phyloP scores from a whole-genome alignment of 257 asterid species.

The Ligustrum vulgare region DNA sequence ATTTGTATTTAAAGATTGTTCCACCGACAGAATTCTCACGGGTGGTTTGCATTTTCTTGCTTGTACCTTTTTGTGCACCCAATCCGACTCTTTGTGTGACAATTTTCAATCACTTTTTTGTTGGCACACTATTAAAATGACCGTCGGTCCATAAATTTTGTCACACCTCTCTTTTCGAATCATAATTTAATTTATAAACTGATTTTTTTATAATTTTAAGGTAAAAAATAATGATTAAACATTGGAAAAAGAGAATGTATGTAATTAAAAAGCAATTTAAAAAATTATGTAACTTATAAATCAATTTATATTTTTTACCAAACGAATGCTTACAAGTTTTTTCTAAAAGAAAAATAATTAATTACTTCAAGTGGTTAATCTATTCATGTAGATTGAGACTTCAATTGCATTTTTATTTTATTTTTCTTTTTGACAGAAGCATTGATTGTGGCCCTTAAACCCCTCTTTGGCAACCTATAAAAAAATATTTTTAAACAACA shows the following conservation, averaged over 20 bases:
- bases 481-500: too few species aligned
- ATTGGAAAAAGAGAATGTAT: too few species aligned
- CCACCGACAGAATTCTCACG: constrained; percentile 50
- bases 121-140: neutral
- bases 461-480: too few species aligned
- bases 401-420: neutral
- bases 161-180: neutral
- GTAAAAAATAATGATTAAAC: too few species aligned
- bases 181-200: too few species aligned
- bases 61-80: constrained; percentile 16
- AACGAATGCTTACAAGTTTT: too few species aligned
- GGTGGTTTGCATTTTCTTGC: constrained; percentile 30
- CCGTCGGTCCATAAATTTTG: neutral
- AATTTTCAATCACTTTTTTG: neutral
- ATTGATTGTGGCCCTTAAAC: neutral
- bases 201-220: too few species aligned
- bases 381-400: too few species aligned
- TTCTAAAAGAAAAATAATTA: neutral
- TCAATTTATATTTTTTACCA: too few species aligned
- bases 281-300: too few species aligned
- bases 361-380: neutral
- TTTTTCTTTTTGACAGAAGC: neutral
- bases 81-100: constrained; percentile 24
- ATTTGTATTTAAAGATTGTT: constrained; percentile 59
- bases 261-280: too few species aligned